Percentiles rank a stretch among this genome's conserved stretches.
phyloP scores from a whole-genome alignment of 2,329 filamentous ascomycete species.

The Gaeumannomyces tritici region DNA sequence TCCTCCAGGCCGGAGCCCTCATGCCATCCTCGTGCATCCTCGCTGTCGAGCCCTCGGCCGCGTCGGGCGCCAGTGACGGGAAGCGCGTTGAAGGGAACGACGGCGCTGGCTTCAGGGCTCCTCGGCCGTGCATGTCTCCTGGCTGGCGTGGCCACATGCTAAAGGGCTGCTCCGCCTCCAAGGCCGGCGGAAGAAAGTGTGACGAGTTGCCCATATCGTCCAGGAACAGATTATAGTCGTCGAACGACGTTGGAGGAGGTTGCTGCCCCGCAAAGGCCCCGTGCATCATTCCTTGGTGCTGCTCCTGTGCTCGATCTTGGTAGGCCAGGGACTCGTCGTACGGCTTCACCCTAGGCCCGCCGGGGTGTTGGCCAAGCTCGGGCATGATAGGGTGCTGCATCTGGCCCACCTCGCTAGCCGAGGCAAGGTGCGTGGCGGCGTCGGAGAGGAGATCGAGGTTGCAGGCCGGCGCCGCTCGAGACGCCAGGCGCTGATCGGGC shows the following conservation, averaged over 20 bases:
- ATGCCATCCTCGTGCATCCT: constrained; percentile 30
- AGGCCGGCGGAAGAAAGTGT: constrained; percentile 44
- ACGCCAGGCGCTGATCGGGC: constrained; percentile 31
- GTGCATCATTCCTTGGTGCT: constrained; percentile 30
- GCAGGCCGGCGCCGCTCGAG: constrained; percentile 36
- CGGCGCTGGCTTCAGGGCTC: constrained; percentile 36
- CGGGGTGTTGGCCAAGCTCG: constrained; percentile 30
- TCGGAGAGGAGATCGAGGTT: constrained; percentile 51
- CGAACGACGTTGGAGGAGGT: constrained; percentile 30
- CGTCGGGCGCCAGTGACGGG: constrained; percentile 42
- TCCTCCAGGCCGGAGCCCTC: constrained; percentile 30
- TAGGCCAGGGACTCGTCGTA: constrained; percentile 41
- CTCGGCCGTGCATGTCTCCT: constrained; percentile 27
- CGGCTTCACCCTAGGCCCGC: constrained; percentile 33
- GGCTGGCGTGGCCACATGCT: constrained; percentile 38
- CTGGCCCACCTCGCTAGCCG: constrained; percentile 44
- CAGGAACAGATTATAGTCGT: constrained; percentile 50
- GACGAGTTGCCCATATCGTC: constrained; percentile 46
- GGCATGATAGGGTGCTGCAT: constrained; percentile 41
- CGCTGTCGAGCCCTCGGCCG: constrained; percentile 7
- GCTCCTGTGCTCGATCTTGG: constrained; percentile 35
- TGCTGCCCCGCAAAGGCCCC: constrained; percentile 29
- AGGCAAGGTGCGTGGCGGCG: constrained; percentile 41
- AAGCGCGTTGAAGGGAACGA: constrained; percentile 46
- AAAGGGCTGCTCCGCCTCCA: constrained; percentile 44